Percentiles rank a stretch among this genome's conserved stretches.
Conservation (phyloP, 2,329 filamentous ascomycete genomes). For the Aspergillus novofumigatus region DNA sequence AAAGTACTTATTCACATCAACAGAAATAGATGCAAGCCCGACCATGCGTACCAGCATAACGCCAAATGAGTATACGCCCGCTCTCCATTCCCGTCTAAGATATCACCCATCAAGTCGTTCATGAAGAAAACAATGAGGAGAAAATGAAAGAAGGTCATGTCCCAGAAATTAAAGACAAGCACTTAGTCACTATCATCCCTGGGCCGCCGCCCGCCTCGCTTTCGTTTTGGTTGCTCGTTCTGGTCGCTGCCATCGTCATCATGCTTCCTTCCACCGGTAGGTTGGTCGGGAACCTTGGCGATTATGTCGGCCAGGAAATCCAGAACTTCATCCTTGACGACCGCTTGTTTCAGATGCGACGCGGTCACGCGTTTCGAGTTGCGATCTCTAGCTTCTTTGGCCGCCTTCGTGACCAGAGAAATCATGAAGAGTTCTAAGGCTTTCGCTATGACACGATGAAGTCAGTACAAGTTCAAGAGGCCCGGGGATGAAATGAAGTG, state of each 20-base stretch:
- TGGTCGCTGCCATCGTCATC: conserved; percentile 45
- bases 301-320: conserved; percentile 93
- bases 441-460: conserved; percentile 58
- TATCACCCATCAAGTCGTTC: conserved; percentile 25
- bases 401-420: conserved; percentile 81
- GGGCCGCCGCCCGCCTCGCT: conserved; percentile 38
- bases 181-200: conserved; percentile 39
- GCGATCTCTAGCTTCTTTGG: conserved; percentile 74
- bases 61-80: conserved; percentile 24
- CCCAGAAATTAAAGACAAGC: neutral
- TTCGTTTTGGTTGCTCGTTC: conserved; percentile 47
- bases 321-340: conserved; percentile 84
- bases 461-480: neutral
- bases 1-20: conserved; percentile 17
- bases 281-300: conserved; percentile 69
- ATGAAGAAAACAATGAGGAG: conserved; percentile 11
- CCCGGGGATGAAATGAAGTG: neutral
- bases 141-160: conserved; percentile 1
- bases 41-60: conserved; percentile 20
- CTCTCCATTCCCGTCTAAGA: conserved; percentile 23
- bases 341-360: conserved; percentile 84
- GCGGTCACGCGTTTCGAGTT: conserved; percentile 87
- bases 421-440: conserved; percentile 98
- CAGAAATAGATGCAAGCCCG: conserved; percentile 17
- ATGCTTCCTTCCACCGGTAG: conserved; percentile 38